phyloP scores from a whole-genome alignment of 345 rosid genomes.

The Salix purpurea region DNA sequence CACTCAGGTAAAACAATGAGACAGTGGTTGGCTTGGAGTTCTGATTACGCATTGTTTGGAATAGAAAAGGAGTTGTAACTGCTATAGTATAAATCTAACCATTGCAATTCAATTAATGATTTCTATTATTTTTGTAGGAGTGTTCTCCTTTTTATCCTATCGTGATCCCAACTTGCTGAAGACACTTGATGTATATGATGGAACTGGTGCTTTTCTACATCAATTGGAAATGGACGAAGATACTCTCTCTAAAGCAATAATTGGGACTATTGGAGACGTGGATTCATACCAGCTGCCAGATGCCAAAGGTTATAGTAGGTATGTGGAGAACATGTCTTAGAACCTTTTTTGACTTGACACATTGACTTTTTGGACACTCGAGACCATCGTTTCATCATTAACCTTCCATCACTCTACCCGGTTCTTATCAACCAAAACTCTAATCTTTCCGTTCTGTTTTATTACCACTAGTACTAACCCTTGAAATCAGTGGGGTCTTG shows the following conservation, averaged over 20 bases:
- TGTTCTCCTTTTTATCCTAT: constrained; percentile 80
- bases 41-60: background rate
- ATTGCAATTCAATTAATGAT: background rate
- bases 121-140: constrained; percentile 41
- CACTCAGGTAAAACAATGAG: constrained; percentile 60
- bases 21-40: background rate
- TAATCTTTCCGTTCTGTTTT: constrained; percentile 23
- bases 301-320: constrained; percentile 99
- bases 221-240: constrained; percentile 79
- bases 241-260: constrained; percentile 82
- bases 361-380: background rate
- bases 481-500: constrained; percentile 41
- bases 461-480: constrained; percentile 25
- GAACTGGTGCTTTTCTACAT: constrained; percentile 78
- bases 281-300: constrained; percentile 96
- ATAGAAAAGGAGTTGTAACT: background rate
- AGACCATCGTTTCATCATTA: background rate
- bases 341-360: background rate
- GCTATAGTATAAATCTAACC: constrained; percentile 6
- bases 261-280: constrained; percentile 91
- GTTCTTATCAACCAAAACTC: constrained; percentile 39
- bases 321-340: constrained; percentile 11
- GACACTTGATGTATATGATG: constrained; percentile 84
- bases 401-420: constrained; percentile 43
- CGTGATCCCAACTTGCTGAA: constrained; percentile 89